A percentile compares a stretch with the other conserved stretches of the same genome.
phyloP scores from a whole-genome alignment of 2,329 filamentous ascomycete species.

The Aspergillus puulaauensis region DNA sequence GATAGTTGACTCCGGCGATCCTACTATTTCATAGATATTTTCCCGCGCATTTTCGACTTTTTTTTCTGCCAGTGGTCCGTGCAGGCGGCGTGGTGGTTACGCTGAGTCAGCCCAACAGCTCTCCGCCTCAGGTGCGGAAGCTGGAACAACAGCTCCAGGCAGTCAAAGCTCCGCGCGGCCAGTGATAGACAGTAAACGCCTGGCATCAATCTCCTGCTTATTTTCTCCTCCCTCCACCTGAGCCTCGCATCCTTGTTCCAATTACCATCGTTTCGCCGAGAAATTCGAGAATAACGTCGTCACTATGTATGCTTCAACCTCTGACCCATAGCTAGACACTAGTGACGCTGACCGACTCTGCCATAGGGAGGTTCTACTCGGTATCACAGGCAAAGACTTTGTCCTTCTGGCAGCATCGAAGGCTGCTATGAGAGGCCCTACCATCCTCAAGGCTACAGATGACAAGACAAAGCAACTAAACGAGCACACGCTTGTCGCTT shows the following conservation, averaged over 20 bases:
- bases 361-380: conserved; percentile 90
- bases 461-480: conserved; percentile 95
- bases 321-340: conserved; percentile 7
- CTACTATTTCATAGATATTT: background rate
- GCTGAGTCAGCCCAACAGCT: conserved; percentile 37
- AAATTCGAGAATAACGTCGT: conserved; percentile 9
- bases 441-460: conserved; percentile 89
- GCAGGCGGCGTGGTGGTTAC: conserved; percentile 27
- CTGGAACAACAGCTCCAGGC: conserved; percentile 35
- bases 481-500: conserved; percentile 92
- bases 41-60: conserved; percentile 24
- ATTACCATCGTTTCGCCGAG: background rate
- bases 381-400: conserved; percentile 99
- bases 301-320: conserved; percentile 29
- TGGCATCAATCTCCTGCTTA: conserved; percentile 19
- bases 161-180: conserved; percentile 43
- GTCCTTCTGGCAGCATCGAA: conserved; percentile 97
- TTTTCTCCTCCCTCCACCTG: conserved; percentile 19
- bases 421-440: conserved; percentile 95
- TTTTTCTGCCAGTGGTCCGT: conserved; percentile 38
- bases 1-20: background rate
- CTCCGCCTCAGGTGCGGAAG: conserved; percentile 20
- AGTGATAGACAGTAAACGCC: conserved; percentile 22
- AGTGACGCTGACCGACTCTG: conserved; percentile 19
- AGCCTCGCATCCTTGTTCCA: conserved; percentile 18